Conservation (phyloP, 345 rosid genomes). For the Tarenaya hassleriana region DNA sequence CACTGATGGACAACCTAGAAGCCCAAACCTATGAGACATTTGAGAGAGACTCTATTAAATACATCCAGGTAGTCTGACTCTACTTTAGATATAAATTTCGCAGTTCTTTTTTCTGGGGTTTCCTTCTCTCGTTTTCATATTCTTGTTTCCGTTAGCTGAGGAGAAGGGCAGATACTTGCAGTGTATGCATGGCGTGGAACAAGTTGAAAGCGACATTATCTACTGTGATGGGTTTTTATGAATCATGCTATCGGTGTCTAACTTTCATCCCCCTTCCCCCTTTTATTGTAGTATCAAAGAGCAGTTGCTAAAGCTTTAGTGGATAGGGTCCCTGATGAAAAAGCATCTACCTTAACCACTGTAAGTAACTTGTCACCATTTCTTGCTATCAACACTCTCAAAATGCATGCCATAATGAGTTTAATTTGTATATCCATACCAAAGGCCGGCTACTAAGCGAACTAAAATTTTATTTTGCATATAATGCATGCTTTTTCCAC, state of each 20-base stretch:
- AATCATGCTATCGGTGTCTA: neutral
- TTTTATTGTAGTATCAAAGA: slow-evolving; percentile 69
- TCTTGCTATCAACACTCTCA: slow-evolving; percentile 11
- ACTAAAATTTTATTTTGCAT: slow-evolving; percentile 17
- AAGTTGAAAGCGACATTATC: neutral
- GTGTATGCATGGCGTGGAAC: neutral
- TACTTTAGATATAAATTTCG: slow-evolving; percentile 5
- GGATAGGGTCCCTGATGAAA: slow-evolving; percentile 75
- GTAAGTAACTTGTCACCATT: slow-evolving; percentile 38
- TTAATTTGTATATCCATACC: slow-evolving; percentile 8
- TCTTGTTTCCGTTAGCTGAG: neutral
- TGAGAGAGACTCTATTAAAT: slow-evolving; percentile 87
- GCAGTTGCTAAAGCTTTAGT: slow-evolving; percentile 78
- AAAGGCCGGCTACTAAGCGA: neutral
- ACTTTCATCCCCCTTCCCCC: slow-evolving; percentile 19
- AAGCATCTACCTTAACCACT: slow-evolving; percentile 47
- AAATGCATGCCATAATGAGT: slow-evolving; percentile 5
- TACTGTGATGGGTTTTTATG: neutral
- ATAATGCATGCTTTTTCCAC: no score
- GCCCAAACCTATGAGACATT: slow-evolving; percentile 99
- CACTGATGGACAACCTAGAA: slow-evolving; percentile 98
- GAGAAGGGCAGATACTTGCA: slow-evolving; percentile 1
- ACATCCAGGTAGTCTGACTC: slow-evolving; percentile 54
- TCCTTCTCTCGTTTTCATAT: neutral
- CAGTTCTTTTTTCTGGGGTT: neutral